phyloP scores from a whole-genome alignment of 2,329 filamentous ascomycete genomes.

The Verticillium albo-atrum region DNA sequence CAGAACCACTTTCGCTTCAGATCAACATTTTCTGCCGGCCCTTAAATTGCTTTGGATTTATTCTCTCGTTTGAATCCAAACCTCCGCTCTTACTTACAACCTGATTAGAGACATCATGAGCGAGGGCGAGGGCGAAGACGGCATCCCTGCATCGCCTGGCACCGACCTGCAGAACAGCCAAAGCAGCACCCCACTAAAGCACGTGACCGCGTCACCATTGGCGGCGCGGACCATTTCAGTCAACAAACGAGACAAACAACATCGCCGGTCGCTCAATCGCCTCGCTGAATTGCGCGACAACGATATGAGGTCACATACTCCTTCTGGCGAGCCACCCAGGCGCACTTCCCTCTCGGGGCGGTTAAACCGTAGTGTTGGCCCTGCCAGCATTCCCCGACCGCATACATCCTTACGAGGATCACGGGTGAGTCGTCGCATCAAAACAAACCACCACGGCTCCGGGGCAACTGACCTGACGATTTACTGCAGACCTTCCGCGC shows the following conservation, averaged over 20 bases:
- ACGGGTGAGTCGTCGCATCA: slow-evolving; percentile 27
- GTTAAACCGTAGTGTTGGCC: slow-evolving; percentile 30
- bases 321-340: slow-evolving; percentile 21
- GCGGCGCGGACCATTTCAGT: background rate
- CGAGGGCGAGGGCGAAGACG: background rate
- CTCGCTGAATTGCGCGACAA: background rate
- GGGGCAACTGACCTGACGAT: background rate
- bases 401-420: slow-evolving; percentile 30
- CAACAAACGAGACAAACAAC: slow-evolving; percentile 5
- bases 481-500: slow-evolving; percentile 22
- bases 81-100: too few relatives aligned
- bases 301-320: slow-evolving; percentile 21
- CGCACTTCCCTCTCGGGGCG: slow-evolving; percentile 23
- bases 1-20: too few relatives aligned
- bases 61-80: too few relatives aligned
- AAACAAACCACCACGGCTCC: slow-evolving; percentile 1
- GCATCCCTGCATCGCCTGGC: background rate
- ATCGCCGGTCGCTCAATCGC: slow-evolving; percentile 6
- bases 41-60: too few relatives aligned
- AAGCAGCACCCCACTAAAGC: background rate
- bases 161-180: background rate
- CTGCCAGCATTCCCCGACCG: slow-evolving; percentile 29
- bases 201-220: slow-evolving; percentile 7
- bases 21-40: background rate
- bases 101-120: too few relatives aligned